phyloP scores from a whole-genome alignment of 345 rosid species.

The Heritiera fomes region DNA sequence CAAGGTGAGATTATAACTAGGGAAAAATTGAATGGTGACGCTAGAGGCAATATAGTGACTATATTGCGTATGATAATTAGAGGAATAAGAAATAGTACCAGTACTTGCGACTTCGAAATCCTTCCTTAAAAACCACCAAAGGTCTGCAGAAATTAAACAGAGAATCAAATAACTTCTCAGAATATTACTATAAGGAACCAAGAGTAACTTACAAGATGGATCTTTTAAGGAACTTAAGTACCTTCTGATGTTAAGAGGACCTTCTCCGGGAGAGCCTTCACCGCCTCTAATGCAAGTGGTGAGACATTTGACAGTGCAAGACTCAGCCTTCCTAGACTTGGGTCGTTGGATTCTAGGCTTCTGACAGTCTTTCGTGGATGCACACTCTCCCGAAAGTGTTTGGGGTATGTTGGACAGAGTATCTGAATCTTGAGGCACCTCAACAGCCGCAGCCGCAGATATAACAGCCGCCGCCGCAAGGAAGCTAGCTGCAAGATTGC shows the following conservation, averaged over 20 bases:
- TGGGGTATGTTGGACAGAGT: constrained; percentile 79
- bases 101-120: constrained; percentile 86
- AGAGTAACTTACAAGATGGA: not conserved
- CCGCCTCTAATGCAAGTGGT: constrained; percentile 80
- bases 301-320: constrained; percentile 79
- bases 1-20: not conserved
- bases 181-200: not conserved
- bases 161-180: constrained; percentile 6
- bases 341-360: constrained; percentile 84
- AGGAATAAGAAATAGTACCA: constrained; percentile 40
- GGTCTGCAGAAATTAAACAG: constrained; percentile 45
- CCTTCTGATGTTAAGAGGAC: constrained; percentile 81
- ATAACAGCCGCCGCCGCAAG: constrained; percentile 38
- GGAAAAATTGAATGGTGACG: not conserved
- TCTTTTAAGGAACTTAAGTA: constrained; percentile 14
- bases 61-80: not conserved
- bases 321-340: constrained; percentile 80
- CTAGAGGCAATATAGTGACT: not conserved
- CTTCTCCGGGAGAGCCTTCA: constrained; percentile 82
- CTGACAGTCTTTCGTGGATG: constrained; percentile 54
- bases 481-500: constrained; percentile 18
- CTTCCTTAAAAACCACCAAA: constrained; percentile 80
- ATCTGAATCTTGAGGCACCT: constrained; percentile 45
- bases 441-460: constrained; percentile 34
- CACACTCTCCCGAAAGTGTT: constrained; percentile 65